Percentiles rank a stretch among this genome's conserved stretches.
These are phyloP conservation scores for Scutellaria galericulata DNA, from an alignment of 257 asterid genomes.

Conservation along the genomic window DNA sequence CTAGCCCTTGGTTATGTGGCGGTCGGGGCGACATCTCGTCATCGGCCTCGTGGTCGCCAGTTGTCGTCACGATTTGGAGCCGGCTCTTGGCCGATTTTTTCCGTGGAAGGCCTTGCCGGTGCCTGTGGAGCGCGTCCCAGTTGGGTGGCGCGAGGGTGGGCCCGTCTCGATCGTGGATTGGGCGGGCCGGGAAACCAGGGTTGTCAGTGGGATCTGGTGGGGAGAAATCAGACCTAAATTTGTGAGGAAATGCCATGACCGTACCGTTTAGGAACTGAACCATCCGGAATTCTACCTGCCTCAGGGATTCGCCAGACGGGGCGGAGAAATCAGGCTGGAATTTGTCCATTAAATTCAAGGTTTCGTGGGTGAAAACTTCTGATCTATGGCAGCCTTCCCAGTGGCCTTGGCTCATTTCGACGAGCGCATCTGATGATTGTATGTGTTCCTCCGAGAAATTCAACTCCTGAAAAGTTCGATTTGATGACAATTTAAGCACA, in stretches of 20 bases:
- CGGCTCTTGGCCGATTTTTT: constrained; percentile 96
- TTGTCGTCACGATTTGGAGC: constrained; percentile 81
- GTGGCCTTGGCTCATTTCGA: constrained; percentile 92
- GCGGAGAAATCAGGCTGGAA: constrained; percentile 84
- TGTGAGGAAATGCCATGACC: constrained; percentile 69
- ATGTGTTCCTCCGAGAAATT: constrained; percentile 78
- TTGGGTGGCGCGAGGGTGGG: constrained; percentile 55
- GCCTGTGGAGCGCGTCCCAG: constrained; percentile 66
- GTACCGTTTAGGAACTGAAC: constrained; percentile 81
- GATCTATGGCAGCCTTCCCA: constrained; percentile 96
- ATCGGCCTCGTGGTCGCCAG: constrained; percentile 92
- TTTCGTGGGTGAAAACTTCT: constrained; percentile 77
- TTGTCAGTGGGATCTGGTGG: constrained; percentile 66
- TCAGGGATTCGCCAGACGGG: constrained; percentile 92
- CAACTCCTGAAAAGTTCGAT: constrained; percentile 68
- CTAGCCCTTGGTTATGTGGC: constrained; percentile 50
- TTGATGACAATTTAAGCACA: constrained; percentile 14
- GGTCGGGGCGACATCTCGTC: constrained; percentile 97
- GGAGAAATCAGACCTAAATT: constrained; percentile 76
- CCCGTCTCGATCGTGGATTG: constrained; percentile 55
- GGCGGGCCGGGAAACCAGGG: constrained; percentile 45
- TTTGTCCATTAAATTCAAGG: constrained; percentile 71
- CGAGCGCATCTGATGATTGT: constrained; percentile 76
- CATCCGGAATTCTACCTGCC: constrained; percentile 98
- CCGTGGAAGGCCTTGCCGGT: constrained; percentile 60